Conservation (phyloP, 257 asterid genomes). For the Scutellaria minor region DNA sequence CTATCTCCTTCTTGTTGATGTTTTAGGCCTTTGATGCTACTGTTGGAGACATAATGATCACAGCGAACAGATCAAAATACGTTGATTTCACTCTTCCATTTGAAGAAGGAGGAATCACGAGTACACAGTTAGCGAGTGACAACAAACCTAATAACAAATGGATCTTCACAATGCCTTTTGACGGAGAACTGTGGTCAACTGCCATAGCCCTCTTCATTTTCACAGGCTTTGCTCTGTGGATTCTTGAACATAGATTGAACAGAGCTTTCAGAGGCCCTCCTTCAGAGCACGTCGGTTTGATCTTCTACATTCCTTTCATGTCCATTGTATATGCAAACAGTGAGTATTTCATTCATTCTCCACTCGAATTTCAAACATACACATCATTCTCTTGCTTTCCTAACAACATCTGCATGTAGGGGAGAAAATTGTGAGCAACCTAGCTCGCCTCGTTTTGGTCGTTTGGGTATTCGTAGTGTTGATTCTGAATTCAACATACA, state of each 20-base stretch:
- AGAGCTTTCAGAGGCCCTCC: constrained; percentile 49
- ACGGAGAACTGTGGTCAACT: constrained; percentile 43
- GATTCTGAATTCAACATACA: constrained; percentile 48
- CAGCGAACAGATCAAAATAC: constrained; percentile 36
- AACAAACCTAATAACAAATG: constrained; percentile 28
- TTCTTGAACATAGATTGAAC: constrained; percentile 51
- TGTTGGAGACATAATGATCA: constrained; percentile 53
- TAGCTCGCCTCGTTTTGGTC: constrained; percentile 42
- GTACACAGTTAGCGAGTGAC: constrained; percentile 25
- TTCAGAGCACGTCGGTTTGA: constrained; percentile 48
- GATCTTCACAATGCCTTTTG: constrained; percentile 48
- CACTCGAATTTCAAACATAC: background rate
- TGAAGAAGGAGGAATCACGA: constrained; percentile 43
- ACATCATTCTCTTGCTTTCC: background rate
- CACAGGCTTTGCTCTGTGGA: constrained; percentile 49
- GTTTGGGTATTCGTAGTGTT: constrained; percentile 53
- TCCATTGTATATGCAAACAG: constrained; percentile 50
- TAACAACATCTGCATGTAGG: constrained; percentile 15
- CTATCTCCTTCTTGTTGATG: background rate
- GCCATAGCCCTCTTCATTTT: constrained; percentile 39
- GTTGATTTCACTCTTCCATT: constrained; percentile 55
- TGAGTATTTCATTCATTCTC: constrained; percentile 23
- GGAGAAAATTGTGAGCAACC: constrained; percentile 48
- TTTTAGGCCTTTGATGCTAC: constrained; percentile 43
- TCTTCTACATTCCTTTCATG: constrained; percentile 51